Evolutionary conservation across 345 rosid species (phyloP), one percentile per base, ranked within the genome.

Genomic region (Erysimum cheiranthoides): DNA sequence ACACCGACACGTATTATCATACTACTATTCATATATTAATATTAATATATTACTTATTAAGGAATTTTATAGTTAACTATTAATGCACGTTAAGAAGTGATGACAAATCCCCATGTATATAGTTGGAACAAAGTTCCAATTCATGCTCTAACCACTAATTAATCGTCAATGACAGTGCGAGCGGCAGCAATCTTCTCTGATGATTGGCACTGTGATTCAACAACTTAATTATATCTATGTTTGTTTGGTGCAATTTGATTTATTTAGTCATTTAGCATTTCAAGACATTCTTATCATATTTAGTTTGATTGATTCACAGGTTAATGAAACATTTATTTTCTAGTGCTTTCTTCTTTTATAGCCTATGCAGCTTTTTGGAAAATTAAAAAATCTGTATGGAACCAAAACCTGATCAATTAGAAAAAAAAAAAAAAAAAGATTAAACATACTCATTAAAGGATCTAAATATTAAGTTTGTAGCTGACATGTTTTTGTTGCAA

Each of bases 1-100:
- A 58, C 68, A 52, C 77, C 58, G 69, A 72, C 81, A 72, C 18
- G 63, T 59, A 66, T 66, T 57, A 63, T 70, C 80, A 64, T 51
- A 64, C 49, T 0, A 68, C 56, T 31, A 12, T 43, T 51, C 45
- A 18, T 35, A 36, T 36, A 36, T 40, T 10, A 16, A 46, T 67
- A 58, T 5, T 60, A 68, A 10, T 27, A 21, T 27, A 28, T 2
- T 58, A 39, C 25, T 9, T 21, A 39, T 31, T 31, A 21, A 2
- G 12, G 7, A 59, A 65, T 43, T 73, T 21, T 64, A 65, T 73
- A 28, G 16, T 61, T 71, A 36, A 61, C 5, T 61, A 73, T 73
- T 45, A 32, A 51, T 72, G 32, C 54, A 62, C 70, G 47, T 74
- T 66, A 49, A 46, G 8, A 34, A 28, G 67, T 60, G 56, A 18